Evolutionary conservation across 2,329 filamentous ascomycete species (phyloP).

Genomic region (Penicillium sp.): DNA sequence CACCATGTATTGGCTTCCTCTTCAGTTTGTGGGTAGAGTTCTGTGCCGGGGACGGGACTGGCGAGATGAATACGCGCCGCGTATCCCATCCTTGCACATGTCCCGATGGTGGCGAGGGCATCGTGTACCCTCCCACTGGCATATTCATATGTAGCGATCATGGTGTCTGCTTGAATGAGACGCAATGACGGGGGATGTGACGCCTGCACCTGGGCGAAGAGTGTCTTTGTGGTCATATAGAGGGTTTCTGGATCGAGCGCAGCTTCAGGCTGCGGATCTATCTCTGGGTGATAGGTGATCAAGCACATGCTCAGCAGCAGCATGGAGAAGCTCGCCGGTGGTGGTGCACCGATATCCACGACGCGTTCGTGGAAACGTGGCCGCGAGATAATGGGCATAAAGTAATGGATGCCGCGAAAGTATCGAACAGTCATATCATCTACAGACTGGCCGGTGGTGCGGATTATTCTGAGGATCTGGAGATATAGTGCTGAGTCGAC

Average conservation of each 20-base stretch:
- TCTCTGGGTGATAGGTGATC: conserved; percentile 13
- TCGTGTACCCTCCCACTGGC: conserved; percentile 15
- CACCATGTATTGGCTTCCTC: conserved; percentile 33
- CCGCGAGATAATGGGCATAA: conserved; percentile 30
- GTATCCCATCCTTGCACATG: conserved; percentile 28
- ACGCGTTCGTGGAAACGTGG: conserved; percentile 27
- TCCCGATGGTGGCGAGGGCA: conserved; percentile 25
- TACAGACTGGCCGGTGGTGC: conserved; percentile 16
- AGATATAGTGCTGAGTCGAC: conserved; percentile 7
- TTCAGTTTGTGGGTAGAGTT: conserved; percentile 7
- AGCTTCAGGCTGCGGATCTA: neutral
- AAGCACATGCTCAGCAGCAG: conserved; percentile 29
- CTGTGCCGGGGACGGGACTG: neutral
- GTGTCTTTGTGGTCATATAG: conserved; percentile 24
- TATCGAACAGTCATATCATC: conserved; percentile 31
- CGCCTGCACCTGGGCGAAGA: conserved; percentile 27
- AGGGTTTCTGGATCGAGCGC: conserved; percentile 9
- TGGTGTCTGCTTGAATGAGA: conserved; percentile 29
- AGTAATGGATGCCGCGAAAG: conserved; percentile 29
- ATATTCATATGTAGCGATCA: conserved; percentile 33
- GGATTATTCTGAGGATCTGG: conserved; percentile 8
- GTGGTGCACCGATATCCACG: conserved; percentile 12
- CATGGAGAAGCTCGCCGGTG: conserved; percentile 24
- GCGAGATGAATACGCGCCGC: conserved; percentile 17
- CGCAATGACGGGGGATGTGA: conserved; percentile 17